These are phyloP conservation scores for Curvularia lunata DNA, from an alignment of 2,329 filamentous ascomycete genomes.

Conservation along the genomic window DNA sequence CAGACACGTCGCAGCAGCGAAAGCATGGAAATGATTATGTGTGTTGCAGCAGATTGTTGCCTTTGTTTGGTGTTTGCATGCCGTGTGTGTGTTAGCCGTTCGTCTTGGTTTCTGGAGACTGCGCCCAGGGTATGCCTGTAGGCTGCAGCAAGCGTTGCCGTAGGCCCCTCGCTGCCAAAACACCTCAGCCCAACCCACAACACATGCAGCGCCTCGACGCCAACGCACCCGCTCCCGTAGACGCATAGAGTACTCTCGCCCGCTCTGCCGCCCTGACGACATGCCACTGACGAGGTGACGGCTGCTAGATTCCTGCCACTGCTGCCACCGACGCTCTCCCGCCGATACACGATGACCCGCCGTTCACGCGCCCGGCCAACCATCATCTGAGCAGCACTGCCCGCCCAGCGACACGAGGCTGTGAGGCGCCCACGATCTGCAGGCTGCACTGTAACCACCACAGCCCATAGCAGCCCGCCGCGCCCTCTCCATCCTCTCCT, in stretches of 20 bases:
- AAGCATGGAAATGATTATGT: not conserved
- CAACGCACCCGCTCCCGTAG: slow-evolving; percentile 29
- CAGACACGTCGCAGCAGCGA: slow-evolving; percentile 8
- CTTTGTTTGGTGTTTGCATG: not conserved
- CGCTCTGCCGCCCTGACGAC: slow-evolving; percentile 26
- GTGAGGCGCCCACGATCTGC: slow-evolving; percentile 18
- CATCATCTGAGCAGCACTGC: slow-evolving; percentile 46
- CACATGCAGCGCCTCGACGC: slow-evolving; percentile 25
- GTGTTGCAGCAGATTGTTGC: not conserved
- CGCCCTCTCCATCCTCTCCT: not conserved
- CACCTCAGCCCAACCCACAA: slow-evolving; percentile 28
- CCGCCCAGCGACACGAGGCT: slow-evolving; percentile 31
- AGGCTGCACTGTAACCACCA: slow-evolving; percentile 15
- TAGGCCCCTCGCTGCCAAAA: slow-evolving; percentile 25
- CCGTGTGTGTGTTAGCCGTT: not conserved
- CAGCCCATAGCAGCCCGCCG: slow-evolving; percentile 24
- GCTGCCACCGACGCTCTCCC: slow-evolving; percentile 13
- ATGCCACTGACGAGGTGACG: slow-evolving; percentile 30
- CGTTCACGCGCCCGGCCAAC: slow-evolving; percentile 33
- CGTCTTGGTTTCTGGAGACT: no score
- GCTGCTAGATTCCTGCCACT: slow-evolving; percentile 15
- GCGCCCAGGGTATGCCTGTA: slow-evolving; percentile 17
- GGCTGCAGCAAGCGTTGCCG: slow-evolving; percentile 18
- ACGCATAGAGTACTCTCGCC: slow-evolving; percentile 12
- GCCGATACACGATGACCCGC: slow-evolving; percentile 33